A percentile compares a stretch with the other conserved stretches of the same genome.
Evolutionary conservation across 2,329 filamentous ascomycete genomes (phyloP).

Genomic region (Fusarium pininemorale): DNA sequence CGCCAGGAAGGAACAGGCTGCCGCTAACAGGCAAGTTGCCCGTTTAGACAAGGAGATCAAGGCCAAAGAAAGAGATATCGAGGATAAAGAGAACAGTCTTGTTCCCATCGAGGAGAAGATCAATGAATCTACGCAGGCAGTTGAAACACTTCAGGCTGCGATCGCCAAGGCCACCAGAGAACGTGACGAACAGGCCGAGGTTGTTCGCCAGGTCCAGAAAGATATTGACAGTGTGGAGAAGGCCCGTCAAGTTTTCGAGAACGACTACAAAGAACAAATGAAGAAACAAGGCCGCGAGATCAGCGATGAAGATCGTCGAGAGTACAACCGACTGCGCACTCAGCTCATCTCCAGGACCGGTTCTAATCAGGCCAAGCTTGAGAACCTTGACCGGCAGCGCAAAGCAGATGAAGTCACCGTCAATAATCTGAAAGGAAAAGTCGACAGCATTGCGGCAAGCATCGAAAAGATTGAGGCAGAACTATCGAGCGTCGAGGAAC

Average conservation of each 20-base stretch:
- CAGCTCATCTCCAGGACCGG: conserved; percentile 87
- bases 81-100: conserved; percentile 84
- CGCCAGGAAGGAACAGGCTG: conserved; percentile 83
- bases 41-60: conserved; percentile 89
- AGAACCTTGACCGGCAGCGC: conserved; percentile 86
- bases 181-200: conserved; percentile 73
- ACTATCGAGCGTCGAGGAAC: conserved; percentile 72
- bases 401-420: conserved; percentile 93
- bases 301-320: conserved; percentile 84
- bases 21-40: conserved; percentile 77
- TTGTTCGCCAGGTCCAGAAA: conserved; percentile 79
- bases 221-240: conserved; percentile 87
- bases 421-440: conserved; percentile 87
- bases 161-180: conserved; percentile 79
- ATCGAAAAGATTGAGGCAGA: conserved; percentile 80
- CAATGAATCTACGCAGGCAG: conserved; percentile 75
- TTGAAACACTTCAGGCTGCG: conserved; percentile 73
- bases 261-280: conserved; percentile 84
- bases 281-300: conserved; percentile 88
- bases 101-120: conserved; percentile 95
- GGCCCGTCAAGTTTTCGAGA: conserved; percentile 87
- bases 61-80: conserved; percentile 84
- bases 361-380: conserved; percentile 81
- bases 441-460: conserved; percentile 79
- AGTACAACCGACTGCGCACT: conserved; percentile 85